Evolutionary conservation across 2,329 filamentous ascomycete species (phyloP), one percentile per base, ranked within the genome.

Genomic region (Phialophora verrucosa): DNA sequence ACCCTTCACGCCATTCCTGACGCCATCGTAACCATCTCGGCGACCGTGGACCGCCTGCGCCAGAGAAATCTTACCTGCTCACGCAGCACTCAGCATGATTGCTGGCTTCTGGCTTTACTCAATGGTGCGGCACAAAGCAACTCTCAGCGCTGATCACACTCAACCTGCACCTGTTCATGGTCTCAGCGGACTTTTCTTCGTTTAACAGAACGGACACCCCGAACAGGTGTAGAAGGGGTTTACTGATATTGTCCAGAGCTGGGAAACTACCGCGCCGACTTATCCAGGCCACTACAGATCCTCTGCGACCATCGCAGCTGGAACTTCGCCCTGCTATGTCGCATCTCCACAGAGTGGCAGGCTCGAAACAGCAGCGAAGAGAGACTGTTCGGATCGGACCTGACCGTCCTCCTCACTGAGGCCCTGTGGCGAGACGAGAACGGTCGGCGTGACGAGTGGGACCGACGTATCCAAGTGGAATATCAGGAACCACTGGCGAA

Each of bases 341-440:
- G 42, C 8, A 58, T 58, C 14, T 35, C 55, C 6, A n/a, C 25
- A 3, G 55, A 58, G 55, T 58, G 55, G 55, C 20, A 58, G 35
- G 55, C 35, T 27, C 55, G 55, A 25, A 58, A 58, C 55, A 47
- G 35, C 35, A 58, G 35, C 35, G 55, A 58, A 4, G 55, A 35
- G 55, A 58, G 35, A 8, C 17, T 58, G 35, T 58, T 58, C 38
- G 55, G 55, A 27, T 47, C 42, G 5, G 53, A 56, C 17, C 31
- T 31, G 53, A 56, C 57, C 17, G 35, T 59, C 57, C 8, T 59
- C 57, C 27, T 59, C 23, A n/a, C 35, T 23, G 42, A 59, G 14
- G 32, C 20, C 20, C 27, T 31, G n/a, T 59, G 57, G 57, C 23
- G 57, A 31, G 57, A 31, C 17, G 57, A 59, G 29, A 47, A 6